Base-by-base conservation (phyloP, 129 eudicot genomes). In the Pittosporum tobira region DNA sequence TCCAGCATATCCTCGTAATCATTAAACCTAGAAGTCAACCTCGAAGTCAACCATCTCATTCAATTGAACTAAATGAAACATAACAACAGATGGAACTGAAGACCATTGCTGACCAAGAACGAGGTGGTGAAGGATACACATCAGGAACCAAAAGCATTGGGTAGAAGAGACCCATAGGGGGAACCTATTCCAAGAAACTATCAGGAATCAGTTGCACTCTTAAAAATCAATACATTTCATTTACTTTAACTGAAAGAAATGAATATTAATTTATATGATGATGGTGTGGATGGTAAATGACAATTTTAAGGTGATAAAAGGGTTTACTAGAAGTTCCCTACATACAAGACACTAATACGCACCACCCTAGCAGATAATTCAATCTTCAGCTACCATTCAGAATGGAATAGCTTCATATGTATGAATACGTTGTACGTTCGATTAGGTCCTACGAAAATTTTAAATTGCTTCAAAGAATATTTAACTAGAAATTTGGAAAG, bases 91-190 rank as follows among this genome's bases (percentile, higher is more conserved):
- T n/a, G 28, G 3, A 27, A 61, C 10, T 14, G 55, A 64, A 72
- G 49, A 44, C 14, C 25, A 59, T 50, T 48, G 63, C 78, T 65
- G 58, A 86, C 98, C 98, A 91, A 27, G 82, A 61, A 62, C 95
- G 84, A 29, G 98, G 98, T 61, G 98, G 98, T 52, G 98, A 84
- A 63, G 98, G 96, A 69, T 86, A 86, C 52, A 86, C 98, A 60
- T 91, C 98, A 28, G 98, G 95, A 74, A 91, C 98, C 85, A 91
- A 73, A 81, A 91, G 94, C 60, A 74, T 73, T 21, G 98, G 98
- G 70, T 83, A 86, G 71, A 91, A 91, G 62, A 83, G 76, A 61
- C 98, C 95, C 98, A 91, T 91, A 13, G 98, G 98, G 46, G 95
- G 90, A 64, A 91, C 95, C 98, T 91, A 57, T 69, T 19, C 30